phyloP scores from a whole-genome alignment of 139 green algal species.

The Ostreobium quekettii region DNA sequence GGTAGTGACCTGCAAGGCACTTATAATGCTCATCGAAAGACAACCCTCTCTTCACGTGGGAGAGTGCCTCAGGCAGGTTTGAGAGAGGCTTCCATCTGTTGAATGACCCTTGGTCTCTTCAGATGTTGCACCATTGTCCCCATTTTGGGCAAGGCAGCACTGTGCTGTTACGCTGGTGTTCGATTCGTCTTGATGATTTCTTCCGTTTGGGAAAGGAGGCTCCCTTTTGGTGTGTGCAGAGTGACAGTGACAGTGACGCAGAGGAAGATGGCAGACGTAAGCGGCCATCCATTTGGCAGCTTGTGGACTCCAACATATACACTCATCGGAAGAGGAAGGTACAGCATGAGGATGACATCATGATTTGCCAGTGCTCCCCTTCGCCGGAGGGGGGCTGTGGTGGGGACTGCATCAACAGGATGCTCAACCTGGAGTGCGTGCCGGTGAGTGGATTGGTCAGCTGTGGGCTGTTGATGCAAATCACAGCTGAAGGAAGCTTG shows the following conservation, averaged over 20 bases:
- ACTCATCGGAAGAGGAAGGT: conserved; percentile 62
- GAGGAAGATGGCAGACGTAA: conserved; percentile 30
- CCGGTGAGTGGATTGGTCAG: conserved; percentile 32
- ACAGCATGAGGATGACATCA: conserved; percentile 86
- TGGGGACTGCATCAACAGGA: conserved; percentile 87
- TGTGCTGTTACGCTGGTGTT: neutral
- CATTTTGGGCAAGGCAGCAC: neutral
- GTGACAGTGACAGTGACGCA: conserved; percentile 7
- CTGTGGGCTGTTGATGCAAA: too few species aligned
- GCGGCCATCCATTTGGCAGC: conserved; percentile 71
- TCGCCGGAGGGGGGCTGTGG: conserved; percentile 65
- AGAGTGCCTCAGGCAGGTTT: too few species aligned
- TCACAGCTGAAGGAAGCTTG: too few species aligned
- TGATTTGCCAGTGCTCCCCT: conserved; percentile 85
- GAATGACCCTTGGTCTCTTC: neutral
- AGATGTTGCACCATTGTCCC: neutral
- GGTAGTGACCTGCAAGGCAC: too few species aligned
- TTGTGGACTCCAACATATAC: conserved; percentile 69
- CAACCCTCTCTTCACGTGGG: too few species aligned
- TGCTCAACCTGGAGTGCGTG: conserved; percentile 89
- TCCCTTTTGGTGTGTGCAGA: neutral
- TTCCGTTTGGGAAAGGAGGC: neutral
- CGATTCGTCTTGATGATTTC: neutral
- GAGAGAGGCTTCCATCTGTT: too few species aligned
- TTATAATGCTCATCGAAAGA: too few species aligned